A percentile compares a stretch with the other conserved stretches of the same genome.
phyloP scores from a whole-genome alignment of 148 eudicot genomes.

The Fagopyrum esculentum region DNA sequence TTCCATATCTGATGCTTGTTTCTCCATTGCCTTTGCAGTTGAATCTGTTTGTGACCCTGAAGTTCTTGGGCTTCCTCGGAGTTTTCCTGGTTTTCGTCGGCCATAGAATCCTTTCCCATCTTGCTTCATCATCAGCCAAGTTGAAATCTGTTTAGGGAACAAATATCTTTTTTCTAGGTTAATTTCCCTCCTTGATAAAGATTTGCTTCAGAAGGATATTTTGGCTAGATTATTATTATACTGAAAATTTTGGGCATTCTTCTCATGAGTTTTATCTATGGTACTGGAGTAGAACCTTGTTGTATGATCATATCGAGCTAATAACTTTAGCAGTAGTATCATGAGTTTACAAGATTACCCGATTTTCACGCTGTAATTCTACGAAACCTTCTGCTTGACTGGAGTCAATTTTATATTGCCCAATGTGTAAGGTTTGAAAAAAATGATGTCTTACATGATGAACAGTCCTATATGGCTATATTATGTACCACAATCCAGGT shows the following conservation, averaged over 20 bases:
- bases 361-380: too few species aligned
- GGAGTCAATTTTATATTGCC: too few species aligned
- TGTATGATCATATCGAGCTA: constrained; percentile 2
- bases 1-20: background rate
- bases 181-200: constrained; percentile 1
- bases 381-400: too few species aligned
- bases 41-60: constrained; percentile 82
- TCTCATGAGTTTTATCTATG: background rate
- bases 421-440: too few species aligned
- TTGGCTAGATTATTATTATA: constrained; percentile 6
- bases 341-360: background rate
- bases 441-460: too few species aligned
- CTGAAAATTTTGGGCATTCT: constrained; percentile 1
- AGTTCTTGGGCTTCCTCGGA: constrained; percentile 66
- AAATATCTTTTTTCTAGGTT: background rate
- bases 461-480: too few species aligned
- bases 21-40: constrained; percentile 41
- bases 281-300: constrained; percentile 10
- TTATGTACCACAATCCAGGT: too few species aligned
- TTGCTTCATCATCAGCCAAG: constrained; percentile 74
- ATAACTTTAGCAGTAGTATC: background rate
- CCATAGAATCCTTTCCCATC: constrained; percentile 75
- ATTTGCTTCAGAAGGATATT: background rate
- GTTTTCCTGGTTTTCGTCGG: constrained; percentile 76
- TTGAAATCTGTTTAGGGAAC: constrained; percentile 53